Evolutionary conservation across 2,329 filamentous ascomycete genomes (phyloP).

Genomic region (Fusarium pseudonygamai): DNA sequence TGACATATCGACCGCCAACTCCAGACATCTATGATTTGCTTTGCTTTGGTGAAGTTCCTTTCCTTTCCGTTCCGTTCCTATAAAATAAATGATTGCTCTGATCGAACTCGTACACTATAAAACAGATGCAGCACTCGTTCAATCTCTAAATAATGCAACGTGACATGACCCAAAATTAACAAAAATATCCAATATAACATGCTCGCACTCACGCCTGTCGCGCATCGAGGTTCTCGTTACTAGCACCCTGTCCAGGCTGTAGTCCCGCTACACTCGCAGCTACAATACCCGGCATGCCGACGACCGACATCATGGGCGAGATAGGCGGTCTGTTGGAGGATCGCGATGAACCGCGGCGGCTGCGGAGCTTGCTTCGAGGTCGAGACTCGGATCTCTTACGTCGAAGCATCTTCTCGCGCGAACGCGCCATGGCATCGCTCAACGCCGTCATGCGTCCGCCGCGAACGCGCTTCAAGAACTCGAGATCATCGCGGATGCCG

Average conservation of each 20-base stretch:
- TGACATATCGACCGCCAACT: constrained; percentile 10
- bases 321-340: constrained; percentile 34
- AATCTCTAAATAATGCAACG: constrained; percentile 9
- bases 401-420: constrained; percentile 28
- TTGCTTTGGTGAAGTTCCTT: neutral
- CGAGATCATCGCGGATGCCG: constrained; percentile 33
- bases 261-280: constrained; percentile 31
- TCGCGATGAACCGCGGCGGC: constrained; percentile 28
- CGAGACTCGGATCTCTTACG: constrained; percentile 35
- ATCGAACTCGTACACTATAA: constrained; percentile 16
- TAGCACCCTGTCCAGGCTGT: constrained; percentile 9
- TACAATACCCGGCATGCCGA: constrained; percentile 35
- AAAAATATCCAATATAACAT: neutral
- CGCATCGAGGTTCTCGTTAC: constrained; percentile 15
- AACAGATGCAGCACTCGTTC: constrained; percentile 11
- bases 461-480: constrained; percentile 29
- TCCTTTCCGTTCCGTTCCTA: neutral
- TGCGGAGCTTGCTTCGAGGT: constrained; percentile 27
- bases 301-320: constrained; percentile 36
- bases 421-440: constrained; percentile 33
- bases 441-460: constrained; percentile 30
- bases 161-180: neutral
- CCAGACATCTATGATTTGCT: constrained; percentile 11
- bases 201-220: neutral
- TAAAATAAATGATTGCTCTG: constrained; percentile 22